phyloP scores from a whole-genome alignment of 1,284 basidiomycete genomes.

The Tilletiopsis washingtonensis region DNA sequence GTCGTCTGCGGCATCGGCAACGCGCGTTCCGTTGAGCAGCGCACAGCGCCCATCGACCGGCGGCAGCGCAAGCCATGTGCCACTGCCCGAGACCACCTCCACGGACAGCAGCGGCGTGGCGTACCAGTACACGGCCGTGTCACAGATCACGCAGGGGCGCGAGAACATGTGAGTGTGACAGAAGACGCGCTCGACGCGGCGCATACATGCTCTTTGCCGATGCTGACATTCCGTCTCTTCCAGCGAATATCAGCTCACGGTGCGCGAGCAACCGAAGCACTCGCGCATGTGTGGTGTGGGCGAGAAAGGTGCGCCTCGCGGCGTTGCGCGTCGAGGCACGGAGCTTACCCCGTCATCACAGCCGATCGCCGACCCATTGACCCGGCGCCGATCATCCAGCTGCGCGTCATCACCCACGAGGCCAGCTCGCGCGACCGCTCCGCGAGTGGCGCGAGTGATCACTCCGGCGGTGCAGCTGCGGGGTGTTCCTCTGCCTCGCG shows the following conservation, averaged over 20 bases:
- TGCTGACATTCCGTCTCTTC: background rate
- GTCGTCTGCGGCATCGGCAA: no score
- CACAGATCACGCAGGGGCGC: conserved; percentile 24
- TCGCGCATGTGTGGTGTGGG: conserved; percentile 42
- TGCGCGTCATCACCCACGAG: conserved; percentile 63
- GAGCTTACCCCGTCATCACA: conserved; percentile 10
- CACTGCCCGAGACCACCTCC: background rate
- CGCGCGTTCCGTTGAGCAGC: background rate
- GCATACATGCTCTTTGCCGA: background rate
- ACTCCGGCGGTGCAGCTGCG: background rate
- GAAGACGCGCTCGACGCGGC: background rate
- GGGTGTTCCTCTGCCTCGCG: background rate
- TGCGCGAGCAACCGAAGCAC: conserved; percentile 43
- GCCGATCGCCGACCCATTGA: conserved; percentile 85
- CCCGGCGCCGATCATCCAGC: conserved; percentile 90
- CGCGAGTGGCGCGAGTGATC: background rate
- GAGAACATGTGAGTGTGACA: conserved; percentile 29
- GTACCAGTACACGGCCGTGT: conserved; percentile 32
- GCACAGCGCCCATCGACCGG: no score
- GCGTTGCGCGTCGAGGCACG: background rate
- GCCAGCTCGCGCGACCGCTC: background rate
- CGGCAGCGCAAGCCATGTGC: background rate
- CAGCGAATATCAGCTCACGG: conserved; percentile 35
- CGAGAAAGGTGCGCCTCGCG: conserved; percentile 58
- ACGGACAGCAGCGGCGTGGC: conserved; percentile 16